Percentiles rank a stretch among this genome's conserved stretches.
Conservation (phyloP, 2,329 filamentous ascomycete genomes). For the Sordariomycetes sp. region DNA sequence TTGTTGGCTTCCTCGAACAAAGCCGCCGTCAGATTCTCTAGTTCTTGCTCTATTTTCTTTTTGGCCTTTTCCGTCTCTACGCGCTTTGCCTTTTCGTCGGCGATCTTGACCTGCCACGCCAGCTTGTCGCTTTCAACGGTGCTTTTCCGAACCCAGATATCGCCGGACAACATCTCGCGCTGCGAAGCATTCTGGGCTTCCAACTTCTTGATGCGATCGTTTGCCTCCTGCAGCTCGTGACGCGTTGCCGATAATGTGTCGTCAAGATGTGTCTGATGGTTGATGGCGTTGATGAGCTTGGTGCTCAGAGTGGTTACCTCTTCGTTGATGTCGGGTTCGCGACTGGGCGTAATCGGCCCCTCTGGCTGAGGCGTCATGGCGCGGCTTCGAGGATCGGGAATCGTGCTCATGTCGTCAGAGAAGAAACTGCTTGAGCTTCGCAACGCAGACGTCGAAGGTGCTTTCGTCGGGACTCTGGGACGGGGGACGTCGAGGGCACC, state of each 20-base stretch:
- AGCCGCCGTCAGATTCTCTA: conserved; percentile 82
- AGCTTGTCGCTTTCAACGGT: conserved; percentile 66
- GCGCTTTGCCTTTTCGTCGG: conserved; percentile 58
- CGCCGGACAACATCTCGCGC: conserved; percentile 62
- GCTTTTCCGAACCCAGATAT: conserved; percentile 66
- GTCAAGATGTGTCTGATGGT: conserved; percentile 86
- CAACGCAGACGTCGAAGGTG: conserved; percentile 24
- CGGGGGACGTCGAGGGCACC: conserved; percentile 16
- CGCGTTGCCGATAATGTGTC: conserved; percentile 76
- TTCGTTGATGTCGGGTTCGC: conserved; percentile 48
- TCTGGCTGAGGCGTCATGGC: conserved; percentile 32
- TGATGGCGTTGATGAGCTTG: conserved; percentile 95
- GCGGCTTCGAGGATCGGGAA: conserved; percentile 55
- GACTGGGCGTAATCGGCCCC: conserved; percentile 11
- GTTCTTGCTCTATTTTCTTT: conserved; percentile 81
- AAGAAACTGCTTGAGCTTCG: conserved; percentile 31
- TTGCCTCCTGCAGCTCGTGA: conserved; percentile 70
- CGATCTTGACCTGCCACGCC: conserved; percentile 45
- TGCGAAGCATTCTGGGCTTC: conserved; percentile 59
- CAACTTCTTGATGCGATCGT: conserved; percentile 56
- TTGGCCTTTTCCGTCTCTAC: conserved; percentile 66
- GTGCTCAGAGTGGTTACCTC: conserved; percentile 89
- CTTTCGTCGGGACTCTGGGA: conserved; percentile 27
- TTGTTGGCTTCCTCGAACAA: conserved; percentile 98
- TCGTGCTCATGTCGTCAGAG: conserved; percentile 57